Evolutionary conservation across 164 flowering plant species (phyloP).

Genomic region (Kalanchoe fedtschenkoi): DNA sequence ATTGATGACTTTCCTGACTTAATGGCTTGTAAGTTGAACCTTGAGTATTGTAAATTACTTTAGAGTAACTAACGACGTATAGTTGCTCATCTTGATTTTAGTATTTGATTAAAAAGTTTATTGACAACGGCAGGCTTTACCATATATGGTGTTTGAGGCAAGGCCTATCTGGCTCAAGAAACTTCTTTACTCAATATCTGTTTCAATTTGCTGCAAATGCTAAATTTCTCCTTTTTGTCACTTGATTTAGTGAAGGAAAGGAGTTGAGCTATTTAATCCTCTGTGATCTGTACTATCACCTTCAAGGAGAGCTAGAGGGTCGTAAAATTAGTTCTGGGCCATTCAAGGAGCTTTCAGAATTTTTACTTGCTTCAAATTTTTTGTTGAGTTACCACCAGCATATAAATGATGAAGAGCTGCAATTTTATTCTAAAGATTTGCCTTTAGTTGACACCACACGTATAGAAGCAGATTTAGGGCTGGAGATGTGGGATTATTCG

Average conservation of each 20-base stretch:
- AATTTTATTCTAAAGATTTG: constrained; percentile 15
- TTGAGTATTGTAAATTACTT: background rate
- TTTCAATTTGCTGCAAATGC: background rate
- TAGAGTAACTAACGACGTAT: background rate
- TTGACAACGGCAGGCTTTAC: background rate
- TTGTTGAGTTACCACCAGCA: constrained; percentile 24
- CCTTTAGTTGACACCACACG: constrained; percentile 37
- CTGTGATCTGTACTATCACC: constrained; percentile 73
- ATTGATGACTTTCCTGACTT: background rate
- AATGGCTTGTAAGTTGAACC: too few relatives aligned
- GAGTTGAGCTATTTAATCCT: constrained; percentile 46
- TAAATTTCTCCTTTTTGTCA: background rate
- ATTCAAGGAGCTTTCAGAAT: constrained; percentile 63
- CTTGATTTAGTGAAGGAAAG: constrained; percentile 49
- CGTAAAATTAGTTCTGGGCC: constrained; percentile 59
- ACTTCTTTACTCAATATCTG: background rate
- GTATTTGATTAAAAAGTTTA: background rate
- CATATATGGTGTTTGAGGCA: background rate
- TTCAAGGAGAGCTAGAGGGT: constrained; percentile 89
- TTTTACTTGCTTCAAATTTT: constrained; percentile 34
- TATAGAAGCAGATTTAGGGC: constrained; percentile 44
- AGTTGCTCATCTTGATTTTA: background rate
- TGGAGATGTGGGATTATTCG: constrained; percentile 75
- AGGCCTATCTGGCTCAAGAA: background rate
- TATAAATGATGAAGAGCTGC: constrained; percentile 22